Percentiles rank a stretch among this genome's conserved stretches.
Conservation (phyloP, 2,329 filamentous ascomycete species). For the Beauveria scarabaeidicola region DNA sequence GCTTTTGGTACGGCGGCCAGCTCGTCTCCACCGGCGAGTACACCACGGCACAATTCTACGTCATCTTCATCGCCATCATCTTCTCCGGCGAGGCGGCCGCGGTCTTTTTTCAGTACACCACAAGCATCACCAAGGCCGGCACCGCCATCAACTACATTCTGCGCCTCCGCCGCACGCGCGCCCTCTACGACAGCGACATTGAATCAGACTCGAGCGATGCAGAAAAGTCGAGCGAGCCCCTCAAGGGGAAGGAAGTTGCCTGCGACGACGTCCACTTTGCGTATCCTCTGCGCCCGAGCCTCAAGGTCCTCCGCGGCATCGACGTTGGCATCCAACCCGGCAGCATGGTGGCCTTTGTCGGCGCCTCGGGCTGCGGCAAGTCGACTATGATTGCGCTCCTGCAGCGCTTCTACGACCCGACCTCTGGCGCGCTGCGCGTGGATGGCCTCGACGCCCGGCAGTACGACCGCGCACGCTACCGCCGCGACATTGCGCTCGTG, state of each 20-base stretch:
- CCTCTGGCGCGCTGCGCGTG: slow-evolving; percentile 20
- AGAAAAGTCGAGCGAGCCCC: slow-evolving; percentile 5
- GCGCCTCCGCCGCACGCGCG: slow-evolving; percentile 25
- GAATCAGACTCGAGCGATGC: slow-evolving; percentile 10
- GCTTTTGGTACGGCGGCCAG: slow-evolving; percentile 32
- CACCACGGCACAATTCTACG: slow-evolving; percentile 37
- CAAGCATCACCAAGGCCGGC: slow-evolving; percentile 42
- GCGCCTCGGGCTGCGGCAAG: slow-evolving; percentile 51
- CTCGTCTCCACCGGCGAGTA: slow-evolving; percentile 39
- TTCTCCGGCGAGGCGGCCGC: slow-evolving; percentile 36
- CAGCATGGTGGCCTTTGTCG: slow-evolving; percentile 46
- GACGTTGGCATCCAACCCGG: slow-evolving; percentile 34
- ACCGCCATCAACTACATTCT: slow-evolving; percentile 42
- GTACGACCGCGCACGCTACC: slow-evolving; percentile 23
- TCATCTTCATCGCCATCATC: slow-evolving; percentile 41
- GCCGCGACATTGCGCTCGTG: slow-evolving; percentile 29
- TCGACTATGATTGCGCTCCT: slow-evolving; percentile 49
- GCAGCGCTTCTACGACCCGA: slow-evolving; percentile 35
- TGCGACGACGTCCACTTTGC: slow-evolving; percentile 47
- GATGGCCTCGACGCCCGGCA: slow-evolving; percentile 24
- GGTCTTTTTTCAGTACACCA: slow-evolving; percentile 37
- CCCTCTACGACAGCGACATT: slow-evolving; percentile 23
- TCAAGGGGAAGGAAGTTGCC: slow-evolving; percentile 29
- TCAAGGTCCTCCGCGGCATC: slow-evolving; percentile 30
- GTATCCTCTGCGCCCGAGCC: slow-evolving; percentile 38